These are phyloP conservation scores for Combretum micranthum DNA, from an alignment of 345 rosid species.

Conservation along the genomic window DNA sequence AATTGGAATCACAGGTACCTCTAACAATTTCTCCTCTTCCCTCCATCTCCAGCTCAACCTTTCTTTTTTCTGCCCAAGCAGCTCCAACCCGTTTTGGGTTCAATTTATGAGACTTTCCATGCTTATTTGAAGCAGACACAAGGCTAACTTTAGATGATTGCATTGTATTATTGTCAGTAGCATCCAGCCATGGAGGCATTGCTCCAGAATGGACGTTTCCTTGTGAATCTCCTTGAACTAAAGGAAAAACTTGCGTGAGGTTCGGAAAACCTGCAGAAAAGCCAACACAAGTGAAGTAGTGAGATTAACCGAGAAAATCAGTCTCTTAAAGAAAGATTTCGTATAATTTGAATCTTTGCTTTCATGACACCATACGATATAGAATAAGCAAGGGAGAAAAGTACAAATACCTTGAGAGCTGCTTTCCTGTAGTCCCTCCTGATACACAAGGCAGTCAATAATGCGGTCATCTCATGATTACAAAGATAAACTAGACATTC, in stretches of 20 bases:
- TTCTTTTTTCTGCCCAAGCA: constrained; percentile 93
- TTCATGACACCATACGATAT: neutral
- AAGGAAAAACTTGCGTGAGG: constrained; percentile 28
- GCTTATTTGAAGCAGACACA: constrained; percentile 20
- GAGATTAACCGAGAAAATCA: neutral
- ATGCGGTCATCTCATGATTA: constrained; percentile 7
- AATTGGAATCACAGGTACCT: constrained; percentile 41
- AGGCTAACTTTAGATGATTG: constrained; percentile 17
- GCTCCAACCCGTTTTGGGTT: constrained; percentile 91
- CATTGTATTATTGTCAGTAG: constrained; percentile 27
- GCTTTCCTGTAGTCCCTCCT: constrained; percentile 25
- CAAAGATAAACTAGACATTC: neutral
- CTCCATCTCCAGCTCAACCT: constrained; percentile 85
- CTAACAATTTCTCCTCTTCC: constrained; percentile 52
- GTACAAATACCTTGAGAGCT: constrained; percentile 39
- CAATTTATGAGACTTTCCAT: constrained; percentile 48
- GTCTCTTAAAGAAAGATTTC: too few species aligned
- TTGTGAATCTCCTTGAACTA: constrained; percentile 21
- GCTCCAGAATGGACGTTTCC: constrained; percentile 85
- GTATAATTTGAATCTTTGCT: too few species aligned
- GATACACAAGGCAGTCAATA: constrained; percentile 26
- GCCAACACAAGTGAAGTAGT: neutral
- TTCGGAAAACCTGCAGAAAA: constrained; percentile 32
- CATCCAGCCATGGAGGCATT: constrained; percentile 76
- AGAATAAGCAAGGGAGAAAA: constrained; percentile 9